These are phyloP conservation scores for Aspergillus quadricinctus DNA, from an alignment of 2,329 filamentous ascomycete genomes.

Conservation along the genomic window DNA sequence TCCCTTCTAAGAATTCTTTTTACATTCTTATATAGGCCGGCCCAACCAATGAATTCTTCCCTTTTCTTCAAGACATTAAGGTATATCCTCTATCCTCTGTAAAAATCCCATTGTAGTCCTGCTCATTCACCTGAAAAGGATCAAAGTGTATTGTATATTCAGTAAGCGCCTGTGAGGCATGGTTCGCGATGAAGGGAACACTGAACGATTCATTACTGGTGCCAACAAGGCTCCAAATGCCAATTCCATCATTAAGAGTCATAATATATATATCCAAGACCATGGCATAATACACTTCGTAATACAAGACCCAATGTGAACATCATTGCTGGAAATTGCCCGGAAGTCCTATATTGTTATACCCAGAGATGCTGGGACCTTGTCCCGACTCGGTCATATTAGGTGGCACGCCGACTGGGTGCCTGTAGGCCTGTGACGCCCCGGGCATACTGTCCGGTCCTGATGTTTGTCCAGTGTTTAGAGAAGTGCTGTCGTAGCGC, in stretches of 20 bases:
- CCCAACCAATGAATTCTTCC: slow-evolving; percentile 1
- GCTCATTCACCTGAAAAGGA: background rate
- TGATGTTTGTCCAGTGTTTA: slow-evolving; percentile 7
- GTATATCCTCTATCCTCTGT: background rate
- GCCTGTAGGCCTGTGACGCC: slow-evolving; percentile 6
- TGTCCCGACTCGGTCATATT: slow-evolving; percentile 5
- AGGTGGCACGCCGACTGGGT: slow-evolving; percentile 3
- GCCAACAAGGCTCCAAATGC: background rate
- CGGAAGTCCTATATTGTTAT: slow-evolving; percentile 9
- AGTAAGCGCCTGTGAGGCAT: background rate
- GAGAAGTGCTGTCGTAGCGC: slow-evolving; percentile 8
- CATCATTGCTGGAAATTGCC: slow-evolving; percentile 9
- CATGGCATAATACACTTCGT: background rate
- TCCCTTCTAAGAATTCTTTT: slow-evolving; percentile 1
- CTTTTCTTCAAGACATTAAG: background rate
- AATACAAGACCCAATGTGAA: background rate
- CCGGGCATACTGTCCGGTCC: slow-evolving; percentile 4
- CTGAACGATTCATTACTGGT: background rate
- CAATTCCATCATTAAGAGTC: background rate
- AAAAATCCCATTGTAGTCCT: background rate
- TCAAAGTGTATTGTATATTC: background rate
- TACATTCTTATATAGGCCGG: slow-evolving; percentile 10
- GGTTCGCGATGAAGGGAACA: background rate
- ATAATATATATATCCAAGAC: background rate
- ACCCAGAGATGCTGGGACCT: slow-evolving; percentile 2